Evolutionary conservation across 2,329 filamentous ascomycete genomes (phyloP).

Genomic region (Clarireedia hainanense): DNA sequence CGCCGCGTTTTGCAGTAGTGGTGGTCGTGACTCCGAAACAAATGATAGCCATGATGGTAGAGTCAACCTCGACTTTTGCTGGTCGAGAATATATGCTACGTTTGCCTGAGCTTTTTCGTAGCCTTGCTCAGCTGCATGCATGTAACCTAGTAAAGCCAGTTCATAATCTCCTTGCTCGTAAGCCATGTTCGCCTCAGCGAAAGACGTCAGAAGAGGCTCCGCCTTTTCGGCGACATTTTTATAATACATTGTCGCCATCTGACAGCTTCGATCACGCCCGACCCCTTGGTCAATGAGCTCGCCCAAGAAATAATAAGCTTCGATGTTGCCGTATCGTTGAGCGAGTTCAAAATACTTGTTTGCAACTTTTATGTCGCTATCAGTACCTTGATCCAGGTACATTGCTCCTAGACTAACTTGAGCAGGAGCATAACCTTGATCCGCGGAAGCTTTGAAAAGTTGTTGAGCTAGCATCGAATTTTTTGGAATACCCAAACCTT

Average conservation of each 20-base stretch:
- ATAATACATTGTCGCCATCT: constrained; percentile 60
- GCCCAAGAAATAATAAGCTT: constrained; percentile 66
- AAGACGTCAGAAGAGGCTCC: constrained; percentile 50
- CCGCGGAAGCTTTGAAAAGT: constrained; percentile 58
- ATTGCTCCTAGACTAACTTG: constrained; percentile 60
- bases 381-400: constrained; percentile 58
- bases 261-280: constrained; percentile 58
- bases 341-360: constrained; percentile 64
- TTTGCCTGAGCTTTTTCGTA: constrained; percentile 65
- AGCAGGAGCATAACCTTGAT: constrained; percentile 58
- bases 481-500: constrained; percentile 56
- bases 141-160: constrained; percentile 54
- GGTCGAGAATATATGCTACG: constrained; percentile 63
- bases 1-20: constrained; percentile 47
- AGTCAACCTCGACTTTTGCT: constrained; percentile 46
- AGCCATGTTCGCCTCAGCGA: constrained; percentile 59
- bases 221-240: constrained; percentile 52
- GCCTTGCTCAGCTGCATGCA: constrained; percentile 70
- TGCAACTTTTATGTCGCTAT: constrained; percentile 39
- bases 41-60: constrained; percentile 31
- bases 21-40: constrained; percentile 30
- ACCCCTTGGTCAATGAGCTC: constrained; percentile 60
- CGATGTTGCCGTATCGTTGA: constrained; percentile 59
- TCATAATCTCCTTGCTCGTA: constrained; percentile 57
- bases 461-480: constrained; percentile 55